phyloP scores from a whole-genome alignment of 2,329 filamentous ascomycete genomes.

The Xylariaceae sp. region DNA sequence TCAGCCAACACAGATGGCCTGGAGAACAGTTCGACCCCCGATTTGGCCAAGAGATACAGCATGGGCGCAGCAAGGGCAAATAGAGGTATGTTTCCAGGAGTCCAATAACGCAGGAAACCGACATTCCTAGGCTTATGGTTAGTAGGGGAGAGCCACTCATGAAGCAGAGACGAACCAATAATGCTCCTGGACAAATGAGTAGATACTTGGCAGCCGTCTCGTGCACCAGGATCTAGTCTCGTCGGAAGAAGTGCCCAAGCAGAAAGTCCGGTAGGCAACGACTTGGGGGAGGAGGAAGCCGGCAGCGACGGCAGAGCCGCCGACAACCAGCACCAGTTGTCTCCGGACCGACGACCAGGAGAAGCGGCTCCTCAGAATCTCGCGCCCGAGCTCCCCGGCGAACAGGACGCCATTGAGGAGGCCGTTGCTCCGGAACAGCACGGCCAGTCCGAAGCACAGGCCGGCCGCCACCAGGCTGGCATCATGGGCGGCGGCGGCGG shows the following conservation, averaged over 20 bases:
- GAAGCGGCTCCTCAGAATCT: too few species aligned
- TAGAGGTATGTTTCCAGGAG: slow-evolving; percentile 71
- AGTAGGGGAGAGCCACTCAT: slow-evolving; percentile 8
- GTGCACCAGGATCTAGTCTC: slow-evolving; percentile 65
- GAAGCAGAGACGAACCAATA: slow-evolving; percentile 65
- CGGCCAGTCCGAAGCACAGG: slow-evolving; percentile 62
- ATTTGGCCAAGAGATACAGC: slow-evolving; percentile 58
- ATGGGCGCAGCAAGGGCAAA: slow-evolving; percentile 80
- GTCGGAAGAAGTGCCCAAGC: slow-evolving; percentile 29
- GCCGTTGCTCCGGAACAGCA: slow-evolving; percentile 76
- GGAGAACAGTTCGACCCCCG: slow-evolving; percentile 44
- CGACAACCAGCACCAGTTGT: slow-evolving; percentile 52
- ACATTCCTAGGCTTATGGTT: slow-evolving; percentile 56
- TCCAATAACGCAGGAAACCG: slow-evolving; percentile 90
- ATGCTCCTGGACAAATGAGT: slow-evolving; percentile 76
- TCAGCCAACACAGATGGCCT: too few species aligned
- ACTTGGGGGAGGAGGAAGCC: slow-evolving; percentile 68
- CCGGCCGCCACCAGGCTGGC: slow-evolving; percentile 54
- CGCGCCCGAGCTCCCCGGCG: slow-evolving; percentile 39
- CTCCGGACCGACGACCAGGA: too few species aligned
- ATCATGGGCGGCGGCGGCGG: slow-evolving; percentile 31
- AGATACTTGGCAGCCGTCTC: slow-evolving; percentile 72
- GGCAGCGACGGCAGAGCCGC: slow-evolving; percentile 58
- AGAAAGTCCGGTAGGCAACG: slow-evolving; percentile 68
- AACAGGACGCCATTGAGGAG: slow-evolving; percentile 74